Percentiles rank a stretch among this genome's conserved stretches.
Evolutionary conservation across 2,329 filamentous ascomycete genomes (phyloP).

Genomic region (Calonectria honghensis): DNA sequence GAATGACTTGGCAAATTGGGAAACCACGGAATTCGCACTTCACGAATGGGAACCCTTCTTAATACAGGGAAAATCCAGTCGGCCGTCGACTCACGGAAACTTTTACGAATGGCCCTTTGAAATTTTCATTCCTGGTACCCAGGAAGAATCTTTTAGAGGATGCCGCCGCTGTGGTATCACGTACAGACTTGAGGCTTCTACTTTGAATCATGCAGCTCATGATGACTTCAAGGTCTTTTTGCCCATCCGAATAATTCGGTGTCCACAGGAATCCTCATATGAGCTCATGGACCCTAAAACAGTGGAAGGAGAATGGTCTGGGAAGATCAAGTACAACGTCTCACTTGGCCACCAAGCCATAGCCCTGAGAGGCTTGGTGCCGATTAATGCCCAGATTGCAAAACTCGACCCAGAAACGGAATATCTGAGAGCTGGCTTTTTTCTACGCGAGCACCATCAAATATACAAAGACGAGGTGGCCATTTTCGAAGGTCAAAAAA

Average conservation of each 20-base stretch:
- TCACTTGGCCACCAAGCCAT: conserved; percentile 22
- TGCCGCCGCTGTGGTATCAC: conserved; percentile 24
- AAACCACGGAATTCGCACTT: background rate
- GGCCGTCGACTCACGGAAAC: background rate
- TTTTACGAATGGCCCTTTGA: conserved; percentile 32
- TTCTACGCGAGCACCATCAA: conserved; percentile 14
- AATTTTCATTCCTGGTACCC: conserved; percentile 25
- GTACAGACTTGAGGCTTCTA: conserved; percentile 13
- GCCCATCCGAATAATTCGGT: conserved; percentile 23
- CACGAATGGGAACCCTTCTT: conserved; percentile 29
- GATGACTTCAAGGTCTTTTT: background rate
- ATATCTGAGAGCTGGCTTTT: conserved; percentile 17
- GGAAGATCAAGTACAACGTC: conserved; percentile 13
- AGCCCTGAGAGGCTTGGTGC: conserved; percentile 28
- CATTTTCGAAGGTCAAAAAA: conserved; percentile 11
- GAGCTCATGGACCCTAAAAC: conserved; percentile 32
- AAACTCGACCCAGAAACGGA: background rate
- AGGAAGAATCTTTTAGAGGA: conserved; percentile 31
- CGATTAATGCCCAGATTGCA: conserved; percentile 1
- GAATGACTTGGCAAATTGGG: background rate
- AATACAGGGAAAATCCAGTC: background rate
- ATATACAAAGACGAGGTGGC: background rate
- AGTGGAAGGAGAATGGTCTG: conserved; percentile 9
- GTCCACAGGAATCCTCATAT: conserved; percentile 21
- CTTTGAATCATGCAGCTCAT: background rate